Percentiles rank a stretch among this genome's conserved stretches.
Conservation (phyloP, 176 grass and related monocot species). For the Oryza australiensis region DNA sequence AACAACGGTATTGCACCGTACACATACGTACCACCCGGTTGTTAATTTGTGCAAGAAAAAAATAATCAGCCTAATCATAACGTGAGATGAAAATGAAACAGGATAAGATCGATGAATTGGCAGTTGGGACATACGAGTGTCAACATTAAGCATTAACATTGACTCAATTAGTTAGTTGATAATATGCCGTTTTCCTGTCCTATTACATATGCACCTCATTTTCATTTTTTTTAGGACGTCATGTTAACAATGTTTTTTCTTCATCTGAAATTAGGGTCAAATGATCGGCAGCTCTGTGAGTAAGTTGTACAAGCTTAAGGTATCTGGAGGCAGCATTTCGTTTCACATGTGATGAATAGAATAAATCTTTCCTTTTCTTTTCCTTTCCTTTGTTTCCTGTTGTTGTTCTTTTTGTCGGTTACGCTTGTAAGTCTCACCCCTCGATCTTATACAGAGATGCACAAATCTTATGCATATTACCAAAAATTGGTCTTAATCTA, state of each 20-base stretch:
- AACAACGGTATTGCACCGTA: background rate
- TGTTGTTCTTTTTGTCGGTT: no score
- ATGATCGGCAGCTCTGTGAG: background rate
- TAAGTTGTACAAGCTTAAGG: background rate
- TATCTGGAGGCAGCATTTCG: background rate
- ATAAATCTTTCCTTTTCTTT: no score
- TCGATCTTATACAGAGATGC: no score
- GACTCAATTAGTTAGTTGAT: background rate
- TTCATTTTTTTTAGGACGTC: background rate
- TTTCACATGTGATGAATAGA: background rate
- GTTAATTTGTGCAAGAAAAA: no score
- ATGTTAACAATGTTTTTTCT: background rate
- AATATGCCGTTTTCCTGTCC: background rate
- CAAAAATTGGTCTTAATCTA: no score
- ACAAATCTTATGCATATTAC: no score
- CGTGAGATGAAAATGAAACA: background rate
- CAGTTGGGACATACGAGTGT: background rate
- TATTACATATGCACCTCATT: background rate
- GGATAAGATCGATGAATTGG: background rate
- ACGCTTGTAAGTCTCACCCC: no score
- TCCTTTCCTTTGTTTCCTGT: no score
- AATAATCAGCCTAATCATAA: no score
- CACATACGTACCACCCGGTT: no score
- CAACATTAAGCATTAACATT: background rate
- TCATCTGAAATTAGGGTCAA: background rate